Base-by-base conservation (phyloP, 768 basidiomycete species). In the Naganishia friedmannii region DNA sequence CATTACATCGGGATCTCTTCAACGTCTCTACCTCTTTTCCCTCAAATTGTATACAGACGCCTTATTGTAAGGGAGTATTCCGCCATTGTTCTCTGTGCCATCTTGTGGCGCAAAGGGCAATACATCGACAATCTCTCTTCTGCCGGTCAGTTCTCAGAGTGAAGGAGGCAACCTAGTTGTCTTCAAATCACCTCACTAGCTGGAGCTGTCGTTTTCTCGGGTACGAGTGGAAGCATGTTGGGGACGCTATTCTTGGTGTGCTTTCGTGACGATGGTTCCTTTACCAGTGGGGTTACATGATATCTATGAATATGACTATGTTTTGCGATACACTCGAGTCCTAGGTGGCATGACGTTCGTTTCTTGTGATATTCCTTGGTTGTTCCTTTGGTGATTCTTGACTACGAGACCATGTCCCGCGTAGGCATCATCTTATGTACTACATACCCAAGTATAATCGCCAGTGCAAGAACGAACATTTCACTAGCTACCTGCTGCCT, bases 41-140 rank as follows among this genome's bases (percentile, higher is more conserved):
- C 39, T 54, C 63, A 53, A 53, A 70, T 70, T 70, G 60, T 65
- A 70, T 56, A 70, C 69, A 70, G 69, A 70, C 58, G 69, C 69
- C 69, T 70, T 70, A 70, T 70, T 70, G 69, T 70, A 70, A 70
- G 69, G 69, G 63, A 60, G 58, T 37, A 70, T 65, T 60, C 31
- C 54, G 37, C 53, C 19, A 37, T 60, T 57, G 46, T n/a, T n/a
- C 5, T 34, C 54, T 23, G 45, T 67, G 34, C 28, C 28, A 34
- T 19, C 8, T n/a, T 39, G 29, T 13, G 12, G 13, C 23, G 26
- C 8, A 46, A 42, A 45, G n/a, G n/a, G n/a, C 42, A 45, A 32
- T 13, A 12, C 19, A 46, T 51, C 54, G 39, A 70, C 69, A 60
- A 65, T 70, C 69, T 60, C 31, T 48, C 69, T 70, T 70, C 69